Conservation (phyloP, 495 filamentous ascomycete genomes). For the Corynascus novoguineensis region DNA sequence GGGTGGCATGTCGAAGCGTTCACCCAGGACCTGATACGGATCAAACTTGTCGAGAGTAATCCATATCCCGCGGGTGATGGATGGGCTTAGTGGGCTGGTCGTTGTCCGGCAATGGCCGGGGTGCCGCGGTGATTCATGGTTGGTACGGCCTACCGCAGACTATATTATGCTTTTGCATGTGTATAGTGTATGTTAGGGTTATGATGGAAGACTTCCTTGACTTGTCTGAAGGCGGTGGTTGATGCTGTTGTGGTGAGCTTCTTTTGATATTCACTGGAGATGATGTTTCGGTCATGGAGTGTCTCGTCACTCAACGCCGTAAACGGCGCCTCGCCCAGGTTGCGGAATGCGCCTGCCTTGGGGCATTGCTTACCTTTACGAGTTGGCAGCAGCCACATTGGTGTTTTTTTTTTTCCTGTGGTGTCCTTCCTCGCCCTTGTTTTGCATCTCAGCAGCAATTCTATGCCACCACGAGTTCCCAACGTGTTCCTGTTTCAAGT, state of each 20-base stretch:
- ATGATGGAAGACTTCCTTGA: conserved; percentile 10
- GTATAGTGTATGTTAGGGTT: conserved; percentile 34
- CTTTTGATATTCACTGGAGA: neutral
- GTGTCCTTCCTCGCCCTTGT: too few species aligned
- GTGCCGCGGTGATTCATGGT: conserved; percentile 8
- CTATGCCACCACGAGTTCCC: too few species aligned
- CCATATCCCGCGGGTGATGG: neutral
- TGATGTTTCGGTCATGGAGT: too few species aligned
- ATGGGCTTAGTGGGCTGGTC: neutral
- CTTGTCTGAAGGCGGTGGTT: neutral
- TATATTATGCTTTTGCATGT: conserved; percentile 31
- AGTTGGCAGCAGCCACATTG: too few species aligned
- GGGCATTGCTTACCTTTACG: too few species aligned
- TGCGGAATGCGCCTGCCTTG: too few species aligned
- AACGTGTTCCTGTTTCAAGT: too few species aligned
- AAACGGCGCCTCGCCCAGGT: neutral
- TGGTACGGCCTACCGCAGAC: conserved; percentile 7
- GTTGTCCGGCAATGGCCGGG: neutral
- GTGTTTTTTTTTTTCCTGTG: too few species aligned
- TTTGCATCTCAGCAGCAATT: too few species aligned
- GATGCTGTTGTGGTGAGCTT: neutral
- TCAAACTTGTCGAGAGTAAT: neutral
- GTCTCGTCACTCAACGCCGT: neutral
- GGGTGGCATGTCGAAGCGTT: neutral
- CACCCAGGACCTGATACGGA: neutral